Base-by-base conservation (phyloP, 768 basidiomycete species). In the Amanita pseudoporphyria region DNA sequence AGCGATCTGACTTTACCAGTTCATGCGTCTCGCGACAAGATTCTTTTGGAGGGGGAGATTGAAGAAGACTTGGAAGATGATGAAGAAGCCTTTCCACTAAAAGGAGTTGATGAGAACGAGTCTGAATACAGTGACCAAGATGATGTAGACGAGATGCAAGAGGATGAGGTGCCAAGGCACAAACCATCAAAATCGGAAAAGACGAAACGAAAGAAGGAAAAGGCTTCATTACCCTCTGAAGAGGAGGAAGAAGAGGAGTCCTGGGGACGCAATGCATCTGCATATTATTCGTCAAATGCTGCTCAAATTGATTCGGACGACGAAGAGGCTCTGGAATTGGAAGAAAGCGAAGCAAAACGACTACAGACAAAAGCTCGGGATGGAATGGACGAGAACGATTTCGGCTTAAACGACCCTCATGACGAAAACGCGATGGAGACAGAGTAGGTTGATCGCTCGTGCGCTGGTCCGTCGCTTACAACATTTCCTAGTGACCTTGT, bases 211-310 rank as follows among this genome's bases (percentile, higher is more conserved):
- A 62, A 58, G 43, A 46, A 52, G 35, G 61, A 62, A 38, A 36
- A 56, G 19, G 12, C 46, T 9, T 36, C 54, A 10, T 54, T 53
- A 7, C 47, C 47, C 21, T 54, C 52, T 6, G 67, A 67, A 14
- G 62, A 63, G n/a, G 77, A 78, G 16, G 68, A 70, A 7, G 76
- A 77, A 32, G 73, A 74, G 53, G 88, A 90, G 64, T 78, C 76
- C 1, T 97, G 93, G 93, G 93, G 93, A 9, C 73, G 70, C 52
- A 78, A 80, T 54, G 84, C 83, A 64, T 73, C 79, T 35, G 83
- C 79, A 3, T 97, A 94, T 66, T 95, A 95, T 61, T 79, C 88
- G 3, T 87, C 86, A 3, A 91, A 90, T 62, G 89, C 87, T 28
- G 83, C 73, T 31, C 69, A 87, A 48, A 68, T 90, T 32, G 88